Conservation (phyloP, 371 early-diverging fungal genomes). For the Nematocida sp. region DNA sequence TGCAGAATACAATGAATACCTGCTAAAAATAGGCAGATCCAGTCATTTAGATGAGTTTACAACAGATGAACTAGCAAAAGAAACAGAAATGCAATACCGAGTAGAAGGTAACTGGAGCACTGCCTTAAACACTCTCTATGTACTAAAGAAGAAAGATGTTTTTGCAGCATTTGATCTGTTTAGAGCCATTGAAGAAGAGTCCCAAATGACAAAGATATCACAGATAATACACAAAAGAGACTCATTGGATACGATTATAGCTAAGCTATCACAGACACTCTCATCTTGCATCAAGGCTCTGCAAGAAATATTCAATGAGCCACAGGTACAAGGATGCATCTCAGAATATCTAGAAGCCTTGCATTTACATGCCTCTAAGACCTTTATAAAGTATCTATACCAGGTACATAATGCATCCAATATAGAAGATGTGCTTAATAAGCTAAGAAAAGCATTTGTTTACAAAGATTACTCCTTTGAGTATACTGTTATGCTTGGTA, state of each 20-base stretch:
- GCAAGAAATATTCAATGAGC: slow-evolving; percentile 7
- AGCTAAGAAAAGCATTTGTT: slow-evolving; percentile 23
- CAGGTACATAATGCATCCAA: too few species aligned
- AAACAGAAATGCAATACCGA: neutral
- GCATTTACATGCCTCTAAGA: neutral
- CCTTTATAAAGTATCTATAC: neutral
- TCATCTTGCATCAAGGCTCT: neutral
- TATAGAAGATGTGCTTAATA: neutral
- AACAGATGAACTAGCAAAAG: neutral
- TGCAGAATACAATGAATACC: slow-evolving; percentile 3
- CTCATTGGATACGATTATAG: neutral
- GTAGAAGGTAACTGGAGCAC: neutral
- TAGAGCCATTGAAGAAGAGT: neutral
- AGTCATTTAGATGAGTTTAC: neutral
- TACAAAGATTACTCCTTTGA: slow-evolving; percentile 27
- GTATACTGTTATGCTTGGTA: slow-evolving; percentile 12
- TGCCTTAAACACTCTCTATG: neutral
- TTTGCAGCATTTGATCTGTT: neutral
- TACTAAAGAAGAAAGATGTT: slow-evolving; percentile 11
- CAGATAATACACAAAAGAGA: neutral
- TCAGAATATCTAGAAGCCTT: neutral
- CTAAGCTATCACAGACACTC: neutral
- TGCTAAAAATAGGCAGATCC: slow-evolving; percentile 14
- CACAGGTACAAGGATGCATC: neutral
- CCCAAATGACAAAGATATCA: neutral